Base-by-base conservation (phyloP, 2,329 filamentous ascomycete species). In the Nemania sp. region DNA sequence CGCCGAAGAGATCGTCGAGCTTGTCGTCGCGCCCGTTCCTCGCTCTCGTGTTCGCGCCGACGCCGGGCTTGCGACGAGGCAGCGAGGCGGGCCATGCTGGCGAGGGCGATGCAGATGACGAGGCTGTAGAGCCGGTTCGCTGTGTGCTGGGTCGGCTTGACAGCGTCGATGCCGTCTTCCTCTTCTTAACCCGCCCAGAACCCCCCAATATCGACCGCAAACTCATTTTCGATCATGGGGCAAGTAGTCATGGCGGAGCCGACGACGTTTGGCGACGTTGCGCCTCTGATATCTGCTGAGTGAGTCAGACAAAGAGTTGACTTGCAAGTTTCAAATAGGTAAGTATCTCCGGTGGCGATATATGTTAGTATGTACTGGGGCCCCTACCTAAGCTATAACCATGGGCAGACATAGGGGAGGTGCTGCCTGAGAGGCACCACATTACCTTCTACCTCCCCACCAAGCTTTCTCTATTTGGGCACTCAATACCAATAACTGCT, bases 1-100 rank as follows among this genome's bases (percentile, higher is more conserved):
- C 66, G 41, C 44, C 66, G 44, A 76, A 68, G 33, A 67, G 62
- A 46, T 74, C 68, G 5, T 75, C 69, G 15, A 72, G 68, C 17
- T 65, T 61, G 43, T 60, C 57, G 52, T 61, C 52, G 44, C 65
- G 49, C n/a, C 66, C 56, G 30, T 19, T 49, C 24, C 52, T 54
- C 6, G 24, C 22, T n/a, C 30, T 28, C n/a, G 45, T 30, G 7
- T 26, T 51, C 34, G 45, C 60, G 19, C 52, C 54, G 11, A 53
- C 23, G 20, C 57, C 61, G 3, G 65, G 59, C 47, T 66, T 68
- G 45, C 64, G 61, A 42, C 60, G 63, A 36, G 63, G 60, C 7
- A 66, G 54, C 26, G 65, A 60, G 44, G 64, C 66, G 37, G 65
- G 39, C 57, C 61, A 66, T 50, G 60, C 53, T n/a, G 64, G 54